Conservation (phyloP, 2,329 filamentous ascomycete genomes). For the Ophiosphaerella narmari region DNA sequence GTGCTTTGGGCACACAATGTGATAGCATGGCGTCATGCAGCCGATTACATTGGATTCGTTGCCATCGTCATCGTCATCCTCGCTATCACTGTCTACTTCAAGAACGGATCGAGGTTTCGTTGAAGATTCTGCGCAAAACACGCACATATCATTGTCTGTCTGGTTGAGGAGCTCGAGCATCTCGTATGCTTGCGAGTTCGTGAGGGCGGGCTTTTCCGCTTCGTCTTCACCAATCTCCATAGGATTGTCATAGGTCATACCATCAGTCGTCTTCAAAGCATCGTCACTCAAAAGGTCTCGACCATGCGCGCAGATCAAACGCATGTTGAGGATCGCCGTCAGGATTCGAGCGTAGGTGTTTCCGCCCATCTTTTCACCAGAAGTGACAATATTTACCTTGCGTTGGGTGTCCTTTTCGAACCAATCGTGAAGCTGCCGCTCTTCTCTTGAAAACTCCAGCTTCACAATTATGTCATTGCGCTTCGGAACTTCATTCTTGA, state of each 20-base stretch:
- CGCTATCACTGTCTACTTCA: conserved; percentile 45
- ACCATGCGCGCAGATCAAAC: conserved; percentile 92
- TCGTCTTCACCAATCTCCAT: conserved; percentile 87
- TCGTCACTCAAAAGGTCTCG: conserved; percentile 84
- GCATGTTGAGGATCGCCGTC: conserved; percentile 85
- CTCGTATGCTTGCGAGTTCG: conserved; percentile 77
- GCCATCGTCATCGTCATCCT: conserved; percentile 57
- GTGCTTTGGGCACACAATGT: conserved; percentile 80
- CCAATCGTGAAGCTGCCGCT: conserved; percentile 78
- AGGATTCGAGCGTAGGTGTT: conserved; percentile 93
- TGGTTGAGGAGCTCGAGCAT: conserved; percentile 85
- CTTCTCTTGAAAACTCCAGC: conserved; percentile 76
- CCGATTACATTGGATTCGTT: conserved; percentile 64
- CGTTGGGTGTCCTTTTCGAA: conserved; percentile 82
- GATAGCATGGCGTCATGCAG: conserved; percentile 84
- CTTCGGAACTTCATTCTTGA: conserved; percentile 66
- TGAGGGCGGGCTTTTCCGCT: conserved; percentile 62
- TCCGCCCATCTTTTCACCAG: conserved; percentile 71
- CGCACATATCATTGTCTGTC: conserved; percentile 75
- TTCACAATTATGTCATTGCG: conserved; percentile 73
- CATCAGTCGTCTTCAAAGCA: conserved; percentile 79
- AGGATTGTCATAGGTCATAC: conserved; percentile 79
- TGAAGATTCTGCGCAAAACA: conserved; percentile 51
- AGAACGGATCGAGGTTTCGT: conserved; percentile 60
- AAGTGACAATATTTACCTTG: conserved; percentile 75